Conservation (phyloP, 768 basidiomycete species). For the Tremella mesenterica region DNA sequence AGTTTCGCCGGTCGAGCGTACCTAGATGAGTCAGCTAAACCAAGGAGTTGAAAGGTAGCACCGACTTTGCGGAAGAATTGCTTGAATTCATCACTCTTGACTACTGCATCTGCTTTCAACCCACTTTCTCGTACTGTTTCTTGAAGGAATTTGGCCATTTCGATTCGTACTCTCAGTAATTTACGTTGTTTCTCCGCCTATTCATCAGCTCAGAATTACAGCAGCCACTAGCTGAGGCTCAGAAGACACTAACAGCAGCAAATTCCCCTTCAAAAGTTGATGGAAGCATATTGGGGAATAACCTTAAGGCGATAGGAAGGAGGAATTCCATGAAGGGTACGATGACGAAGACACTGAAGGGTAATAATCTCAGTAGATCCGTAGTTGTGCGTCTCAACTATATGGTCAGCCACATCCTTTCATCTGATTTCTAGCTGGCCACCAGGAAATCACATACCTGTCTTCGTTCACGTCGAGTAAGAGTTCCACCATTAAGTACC, state of each 20-base stretch:
- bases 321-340: slow-evolving; percentile 98
- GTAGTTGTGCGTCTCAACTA: slow-evolving; percentile 87
- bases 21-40: slow-evolving; percentile 47
- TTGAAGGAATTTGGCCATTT: slow-evolving; percentile 99
- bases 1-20: slow-evolving; percentile 88
- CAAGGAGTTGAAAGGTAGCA: not conserved
- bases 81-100: slow-evolving; percentile 92
- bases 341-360: slow-evolving; percentile 87
- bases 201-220: not conserved
- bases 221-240: slow-evolving; percentile 28
- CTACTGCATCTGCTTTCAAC: slow-evolving; percentile 77
- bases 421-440: not conserved
- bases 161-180: slow-evolving; percentile 81
- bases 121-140: slow-evolving; percentile 93
- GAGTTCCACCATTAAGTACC: slow-evolving; percentile 75
- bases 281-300: slow-evolving; percentile 98
- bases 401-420: not conserved
- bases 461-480: slow-evolving; percentile 86
- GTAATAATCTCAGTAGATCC: slow-evolving; percentile 84
- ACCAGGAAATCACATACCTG: slow-evolving; percentile 54
- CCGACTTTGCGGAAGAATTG: slow-evolving; percentile 95
- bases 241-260: slow-evolving; percentile 79
- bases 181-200: slow-evolving; percentile 97
- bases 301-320: slow-evolving; percentile 85
- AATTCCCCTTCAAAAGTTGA: slow-evolving; percentile 98